A percentile compares a stretch with the other conserved stretches of the same genome.
Evolutionary conservation across 2,329 filamentous ascomycete genomes (phyloP).

Genomic region (Polytolypa hystricis): DNA sequence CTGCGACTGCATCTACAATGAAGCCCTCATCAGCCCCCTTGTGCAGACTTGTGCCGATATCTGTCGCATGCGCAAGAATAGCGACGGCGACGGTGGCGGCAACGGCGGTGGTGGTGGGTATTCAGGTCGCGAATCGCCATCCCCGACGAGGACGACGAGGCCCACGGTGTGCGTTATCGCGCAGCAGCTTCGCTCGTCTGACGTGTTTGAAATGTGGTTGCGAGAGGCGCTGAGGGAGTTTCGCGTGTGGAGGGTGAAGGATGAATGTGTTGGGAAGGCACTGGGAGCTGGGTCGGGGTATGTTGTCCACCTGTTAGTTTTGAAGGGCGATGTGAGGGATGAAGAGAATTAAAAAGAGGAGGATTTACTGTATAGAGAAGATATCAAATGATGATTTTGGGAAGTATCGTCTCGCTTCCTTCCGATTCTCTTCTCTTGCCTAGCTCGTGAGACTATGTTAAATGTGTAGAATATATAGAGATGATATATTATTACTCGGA

Average conservation of each 20-base stretch:
- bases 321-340: constrained; percentile 32
- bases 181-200: constrained; percentile 75
- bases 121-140: constrained; percentile 7
- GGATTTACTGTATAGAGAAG: too few relatives aligned
- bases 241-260: constrained; percentile 63
- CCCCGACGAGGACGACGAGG: constrained; percentile 7
- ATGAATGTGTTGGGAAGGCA: constrained; percentile 47
- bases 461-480: too few relatives aligned
- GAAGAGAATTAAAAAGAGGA: not conserved
- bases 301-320: constrained; percentile 66
- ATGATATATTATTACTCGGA: too few relatives aligned
- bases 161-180: constrained; percentile 70
- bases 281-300: constrained; percentile 61
- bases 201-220: constrained; percentile 78
- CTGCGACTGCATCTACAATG: constrained; percentile 94
- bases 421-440: too few relatives aligned
- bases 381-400: too few relatives aligned
- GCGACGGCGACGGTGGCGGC: constrained; percentile 7
- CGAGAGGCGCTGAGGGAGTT: constrained; percentile 56
- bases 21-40: constrained; percentile 68
- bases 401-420: too few relatives aligned
- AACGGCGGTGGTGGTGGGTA: not conserved
- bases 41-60: constrained; percentile 70
- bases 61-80: constrained; percentile 47
- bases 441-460: too few relatives aligned